Base-by-base conservation (phyloP, 2,329 filamentous ascomycete genomes). In the Xylaria sp. region DNA sequence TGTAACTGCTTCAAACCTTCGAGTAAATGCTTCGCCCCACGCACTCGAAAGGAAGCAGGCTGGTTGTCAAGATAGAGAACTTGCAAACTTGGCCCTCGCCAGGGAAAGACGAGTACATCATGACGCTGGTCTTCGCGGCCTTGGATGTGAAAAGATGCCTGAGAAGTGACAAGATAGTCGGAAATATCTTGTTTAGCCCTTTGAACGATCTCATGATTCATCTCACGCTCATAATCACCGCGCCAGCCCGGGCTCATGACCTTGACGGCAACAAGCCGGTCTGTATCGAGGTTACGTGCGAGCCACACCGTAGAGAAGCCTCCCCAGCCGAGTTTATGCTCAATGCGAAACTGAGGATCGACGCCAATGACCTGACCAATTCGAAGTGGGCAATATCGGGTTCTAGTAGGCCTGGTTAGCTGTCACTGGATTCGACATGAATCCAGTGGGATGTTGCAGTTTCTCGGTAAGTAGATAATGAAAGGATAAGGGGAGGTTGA, bases 271-370 rank as follows among this genome's bases (percentile, higher is more conserved):
- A 60, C 42, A 13, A 60, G 40, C n/a, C 42, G 27, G 25, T 37
- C 44, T 25, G 25, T 18, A 2, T 13, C 4, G 3, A 60, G 44
- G 27, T 60, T 44, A n/a, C 42, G 42, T 6, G 57, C 57, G 10
- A 60, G 57, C 57, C 57, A 60, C 4, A 60, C 42, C 9, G 57
- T 60, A 5, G 57, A 60, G 25, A 35, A 60, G 5, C 42, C 57
- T 16, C 57, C 57, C 57, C 57, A 60, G 25, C 57, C 57, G 13
- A 60, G 40, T 37, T 60, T 60, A 12, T 60, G 57, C 18, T 47
- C 55, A 27, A 59, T 59, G 3, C 25, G 40, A 21, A 29, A 59
- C 35, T 13, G 40, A 18, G 23, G 23, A 23, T 21, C 3, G 12
- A 2, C 10, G 6, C 48, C 48, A 1, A 59, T 40, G 5, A 47